Percentiles rank a stretch among this genome's conserved stretches.
These are phyloP conservation scores for Colletotrichum sp. DNA, from an alignment of 2,329 filamentous ascomycete genomes.

Conservation along the genomic window DNA sequence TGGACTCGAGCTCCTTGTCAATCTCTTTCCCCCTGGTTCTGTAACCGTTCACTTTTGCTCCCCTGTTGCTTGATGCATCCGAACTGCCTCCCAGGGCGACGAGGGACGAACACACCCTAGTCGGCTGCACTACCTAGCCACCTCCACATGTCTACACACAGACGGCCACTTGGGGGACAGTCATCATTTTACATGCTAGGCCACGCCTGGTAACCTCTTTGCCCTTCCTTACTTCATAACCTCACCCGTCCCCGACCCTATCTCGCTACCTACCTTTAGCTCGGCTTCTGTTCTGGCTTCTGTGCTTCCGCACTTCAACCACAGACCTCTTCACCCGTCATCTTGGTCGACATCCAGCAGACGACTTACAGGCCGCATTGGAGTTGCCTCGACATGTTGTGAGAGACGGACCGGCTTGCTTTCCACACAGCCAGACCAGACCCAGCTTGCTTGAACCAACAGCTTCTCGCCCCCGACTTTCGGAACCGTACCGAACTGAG, in stretches of 20 bases:
- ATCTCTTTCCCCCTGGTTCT: conserved; percentile 12
- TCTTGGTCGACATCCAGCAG: not conserved
- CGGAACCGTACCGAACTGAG: not conserved
- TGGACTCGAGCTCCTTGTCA: conserved; percentile 11
- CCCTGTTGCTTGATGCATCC: conserved; percentile 20
- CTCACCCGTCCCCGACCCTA: conserved; percentile 18
- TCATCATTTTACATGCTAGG: conserved; percentile 19
- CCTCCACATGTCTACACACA: conserved; percentile 18
- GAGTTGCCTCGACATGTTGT: conserved; percentile 8
- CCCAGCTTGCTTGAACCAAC: not conserved
- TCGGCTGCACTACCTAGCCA: conserved; percentile 19
- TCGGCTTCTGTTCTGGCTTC: conserved; percentile 3
- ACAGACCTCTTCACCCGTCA: not conserved
- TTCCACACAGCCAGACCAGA: not conserved
- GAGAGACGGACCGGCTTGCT: not conserved
- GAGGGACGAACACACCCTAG: conserved; percentile 18
- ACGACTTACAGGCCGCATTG: not conserved
- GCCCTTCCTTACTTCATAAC: conserved; percentile 19
- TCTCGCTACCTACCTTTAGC: not conserved
- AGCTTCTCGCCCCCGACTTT: not conserved
- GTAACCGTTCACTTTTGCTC: conserved; percentile 15
- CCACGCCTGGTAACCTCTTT: conserved; percentile 10
- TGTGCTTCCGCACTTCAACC: conserved; percentile 15
- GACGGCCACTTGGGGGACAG: conserved; percentile 1
- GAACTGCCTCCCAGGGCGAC: conserved; percentile 12